Percentiles rank a stretch among this genome's conserved stretches.
These are phyloP conservation scores for Backusella mclennaniae DNA, from an alignment of 192 early-diverging fungal species.

Conservation along the genomic window DNA sequence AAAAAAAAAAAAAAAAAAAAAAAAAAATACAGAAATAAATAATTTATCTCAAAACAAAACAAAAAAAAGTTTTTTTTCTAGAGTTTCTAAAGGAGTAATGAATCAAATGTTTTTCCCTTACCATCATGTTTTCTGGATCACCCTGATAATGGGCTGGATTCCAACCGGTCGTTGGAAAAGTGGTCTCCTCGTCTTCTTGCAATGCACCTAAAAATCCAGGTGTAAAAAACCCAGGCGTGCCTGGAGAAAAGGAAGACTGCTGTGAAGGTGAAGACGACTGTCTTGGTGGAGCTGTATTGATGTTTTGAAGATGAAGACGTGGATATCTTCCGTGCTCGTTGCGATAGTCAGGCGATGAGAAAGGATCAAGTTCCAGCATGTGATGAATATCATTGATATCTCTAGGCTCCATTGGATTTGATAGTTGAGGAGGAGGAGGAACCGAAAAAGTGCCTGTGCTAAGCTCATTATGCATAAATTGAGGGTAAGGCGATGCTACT, in stretches of 20 bases:
- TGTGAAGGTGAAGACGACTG: conserved; percentile 10
- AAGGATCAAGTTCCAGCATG: conserved; percentile 3
- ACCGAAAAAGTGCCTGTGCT: neutral
- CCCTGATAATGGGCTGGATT: neutral
- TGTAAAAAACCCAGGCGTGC: conserved; percentile 69
- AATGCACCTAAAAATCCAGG: conserved; percentile 69
- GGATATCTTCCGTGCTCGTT: neutral
- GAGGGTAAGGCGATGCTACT: neutral
- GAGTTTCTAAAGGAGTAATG: neutral
- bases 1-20: too few species aligned
- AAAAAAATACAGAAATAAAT: neutral
- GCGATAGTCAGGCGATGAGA: neutral
- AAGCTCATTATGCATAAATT: conserved; percentile 2
- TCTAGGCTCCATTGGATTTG: conserved; percentile 3
- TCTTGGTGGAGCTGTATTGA: neutral
- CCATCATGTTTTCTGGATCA: neutral
- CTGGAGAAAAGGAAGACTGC: conserved; percentile 34
- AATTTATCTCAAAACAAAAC: neutral
- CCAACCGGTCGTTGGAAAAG: neutral
- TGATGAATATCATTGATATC: conserved; percentile 7
- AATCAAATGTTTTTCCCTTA: neutral
- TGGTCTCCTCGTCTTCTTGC: conserved; percentile 34
- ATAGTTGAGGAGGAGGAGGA: neutral
- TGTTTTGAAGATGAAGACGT: neutral
- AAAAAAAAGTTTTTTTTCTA: too few species aligned